Evolutionary conservation across 2,329 filamentous ascomycete species (phyloP), one percentile per base, ranked within the genome.

Genomic region (Nemania abortiva): DNA sequence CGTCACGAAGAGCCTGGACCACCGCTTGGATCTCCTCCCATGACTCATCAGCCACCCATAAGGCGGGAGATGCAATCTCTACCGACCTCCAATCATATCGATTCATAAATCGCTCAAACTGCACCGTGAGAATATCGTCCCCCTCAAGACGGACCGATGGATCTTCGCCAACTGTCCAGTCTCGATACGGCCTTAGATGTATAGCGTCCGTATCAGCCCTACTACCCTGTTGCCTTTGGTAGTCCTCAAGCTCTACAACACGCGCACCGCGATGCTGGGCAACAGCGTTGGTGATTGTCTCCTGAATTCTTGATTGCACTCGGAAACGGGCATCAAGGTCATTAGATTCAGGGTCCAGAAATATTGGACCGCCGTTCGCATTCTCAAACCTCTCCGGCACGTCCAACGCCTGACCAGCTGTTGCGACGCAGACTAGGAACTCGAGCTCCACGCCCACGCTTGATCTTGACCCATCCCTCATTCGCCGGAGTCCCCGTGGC

Each of bases 391-490:
- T 55, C 6, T 27, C 11, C 9, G 73, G 72, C 9, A 37, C 22
- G n/a, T n/a, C 39, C 10, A 49, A 1, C 0, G 6, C 2, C 6
- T 37, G 47, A n/a, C 18, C n/a, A 6, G 49, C 22, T 3, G 20
- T 1, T n/a, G 39, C 31, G 10, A 65, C 5, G 20, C 27, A 58
- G 24, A 75, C 9, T 1, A 76, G 20, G 22, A 72, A 74, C 56
- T 76, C 74, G 4, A 74, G 37, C 56, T 76, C 74, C 0, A 74
- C 66, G 0, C 74, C 74, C 2, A 76, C 34, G 20, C 73, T 75
- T 45, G 72, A 65, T 34, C 11, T 22, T 63, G n/a, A 9, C 3
- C 3, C 42, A n/a, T n/a, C 42, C 42, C 3, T 47, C 6, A 13
- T 3, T 15, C 7, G 42, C 2, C n/a, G n/a, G 6, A 7, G n/a